Evolutionary conservation across 768 basidiomycete species (phyloP).

Genomic region (Cystobasidium ongulense): DNA sequence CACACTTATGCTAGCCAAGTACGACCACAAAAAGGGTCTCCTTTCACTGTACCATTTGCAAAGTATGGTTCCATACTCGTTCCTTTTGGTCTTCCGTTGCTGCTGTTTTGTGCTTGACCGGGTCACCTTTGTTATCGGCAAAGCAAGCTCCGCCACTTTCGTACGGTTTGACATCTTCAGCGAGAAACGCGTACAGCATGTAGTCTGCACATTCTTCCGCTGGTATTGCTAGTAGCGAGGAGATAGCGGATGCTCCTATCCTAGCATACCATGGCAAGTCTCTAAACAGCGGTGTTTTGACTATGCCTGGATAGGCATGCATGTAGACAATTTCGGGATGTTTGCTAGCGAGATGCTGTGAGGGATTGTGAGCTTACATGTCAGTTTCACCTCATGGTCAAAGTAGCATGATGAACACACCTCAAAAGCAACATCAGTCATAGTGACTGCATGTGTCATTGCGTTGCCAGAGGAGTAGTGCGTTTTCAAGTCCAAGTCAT

Average conservation of each 20-base stretch:
- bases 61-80: constrained; percentile 1
- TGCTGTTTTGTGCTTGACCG: neutral
- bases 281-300: constrained; percentile 16
- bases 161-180: constrained; percentile 2
- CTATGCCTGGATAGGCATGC: constrained; percentile 15
- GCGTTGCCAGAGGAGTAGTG: constrained; percentile 7
- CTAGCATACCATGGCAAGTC: neutral
- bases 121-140: constrained; percentile 9
- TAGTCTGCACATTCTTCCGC: constrained; percentile 5
- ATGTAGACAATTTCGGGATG: neutral
- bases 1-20: too few relatives aligned
- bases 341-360: neutral
- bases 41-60: constrained; percentile 8
- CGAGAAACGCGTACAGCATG: neutral
- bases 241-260: neutral
- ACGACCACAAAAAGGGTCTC: too few relatives aligned
- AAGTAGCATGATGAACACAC: neutral
- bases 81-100: neutral
- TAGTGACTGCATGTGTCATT: neutral
- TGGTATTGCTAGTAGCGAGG: neutral
- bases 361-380: neutral
- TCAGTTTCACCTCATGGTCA: neutral
- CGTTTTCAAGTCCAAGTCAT: constrained; percentile 20
- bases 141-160: constrained; percentile 9
- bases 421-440: constrained; percentile 14